phyloP scores from a whole-genome alignment of 441 rosid genomes.

The Aquilaria agallochum region DNA sequence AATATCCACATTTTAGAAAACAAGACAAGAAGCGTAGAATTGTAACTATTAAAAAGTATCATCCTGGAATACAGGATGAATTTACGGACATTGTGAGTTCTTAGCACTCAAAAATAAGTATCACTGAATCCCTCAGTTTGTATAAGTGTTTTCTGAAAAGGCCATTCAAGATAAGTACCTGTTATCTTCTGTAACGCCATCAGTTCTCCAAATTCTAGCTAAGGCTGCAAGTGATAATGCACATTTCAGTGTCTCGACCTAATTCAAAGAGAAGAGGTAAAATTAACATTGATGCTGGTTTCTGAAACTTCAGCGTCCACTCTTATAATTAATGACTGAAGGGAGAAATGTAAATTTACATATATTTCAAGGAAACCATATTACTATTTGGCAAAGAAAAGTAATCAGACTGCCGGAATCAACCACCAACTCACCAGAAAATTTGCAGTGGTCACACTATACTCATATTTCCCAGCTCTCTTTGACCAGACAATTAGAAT shows the following conservation, averaged over 20 bases:
- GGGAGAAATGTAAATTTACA: not conserved
- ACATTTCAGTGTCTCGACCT: slow-evolving; percentile 98
- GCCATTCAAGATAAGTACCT: slow-evolving; percentile 31
- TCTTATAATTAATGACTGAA: not conserved
- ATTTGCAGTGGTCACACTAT: slow-evolving; percentile 94
- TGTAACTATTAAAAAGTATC: too few relatives aligned
- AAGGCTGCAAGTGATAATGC: slow-evolving; percentile 79
- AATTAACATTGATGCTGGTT: too few relatives aligned
- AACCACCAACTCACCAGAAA: slow-evolving; percentile 55
- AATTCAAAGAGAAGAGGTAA: slow-evolving; percentile 8
- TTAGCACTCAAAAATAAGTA: too few relatives aligned
- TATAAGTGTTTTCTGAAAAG: too few relatives aligned
- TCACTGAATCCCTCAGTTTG: too few relatives aligned
- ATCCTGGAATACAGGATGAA: too few relatives aligned
- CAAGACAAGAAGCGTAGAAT: too few relatives aligned
- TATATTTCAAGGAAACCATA: not conserved
- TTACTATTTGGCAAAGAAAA: not conserved
- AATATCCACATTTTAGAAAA: too few relatives aligned
- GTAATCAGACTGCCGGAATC: not conserved
- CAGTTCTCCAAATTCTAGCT: slow-evolving; percentile 68
- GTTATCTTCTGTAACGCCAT: slow-evolving; percentile 90
- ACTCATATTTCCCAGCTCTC: slow-evolving; percentile 96
- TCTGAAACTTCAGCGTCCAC: too few relatives aligned
- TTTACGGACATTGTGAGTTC: too few relatives aligned
- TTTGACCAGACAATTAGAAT: slow-evolving; percentile 97